Evolutionary conservation across 148 eudicot species (phyloP).

Genomic region (Beta vulgaris): DNA sequence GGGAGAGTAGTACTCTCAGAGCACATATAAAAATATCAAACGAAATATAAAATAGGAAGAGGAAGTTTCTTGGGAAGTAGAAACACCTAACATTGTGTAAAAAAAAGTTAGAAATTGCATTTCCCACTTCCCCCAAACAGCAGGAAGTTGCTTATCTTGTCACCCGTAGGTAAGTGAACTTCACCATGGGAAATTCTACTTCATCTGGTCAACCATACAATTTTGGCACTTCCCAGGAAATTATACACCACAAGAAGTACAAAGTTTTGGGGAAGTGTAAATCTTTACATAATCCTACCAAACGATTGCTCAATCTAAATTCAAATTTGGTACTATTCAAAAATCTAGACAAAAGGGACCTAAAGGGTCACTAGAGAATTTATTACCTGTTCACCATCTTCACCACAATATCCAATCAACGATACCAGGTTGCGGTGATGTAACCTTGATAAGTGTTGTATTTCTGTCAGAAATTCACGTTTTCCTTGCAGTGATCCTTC

Average conservation of each 20-base stretch:
- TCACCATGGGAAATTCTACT: background rate
- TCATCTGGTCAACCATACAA: background rate
- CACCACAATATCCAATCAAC: slow-evolving; percentile 75
- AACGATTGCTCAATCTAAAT: background rate
- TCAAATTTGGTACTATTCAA: background rate
- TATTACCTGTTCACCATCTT: slow-evolving; percentile 73
- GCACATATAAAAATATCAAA: background rate
- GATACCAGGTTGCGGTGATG: slow-evolving; percentile 88
- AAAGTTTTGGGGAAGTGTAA: background rate
- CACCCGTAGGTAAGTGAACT: background rate
- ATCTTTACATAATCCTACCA: background rate
- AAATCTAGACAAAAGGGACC: background rate
- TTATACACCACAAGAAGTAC: background rate
- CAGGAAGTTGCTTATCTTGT: background rate
- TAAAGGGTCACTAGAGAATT: background rate
- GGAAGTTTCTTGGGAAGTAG: background rate
- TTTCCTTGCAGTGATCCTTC: slow-evolving; percentile 87
- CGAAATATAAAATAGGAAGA: background rate
- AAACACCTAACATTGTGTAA: background rate
- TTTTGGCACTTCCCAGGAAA: background rate
- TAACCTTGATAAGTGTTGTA: slow-evolving; percentile 74
- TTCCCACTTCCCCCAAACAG: background rate
- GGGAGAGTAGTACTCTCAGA: background rate
- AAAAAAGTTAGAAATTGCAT: background rate
- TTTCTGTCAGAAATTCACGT: slow-evolving; percentile 86